phyloP scores from a whole-genome alignment of 2,329 filamentous ascomycete genomes.

The Colletotrichum noveboracense region DNA sequence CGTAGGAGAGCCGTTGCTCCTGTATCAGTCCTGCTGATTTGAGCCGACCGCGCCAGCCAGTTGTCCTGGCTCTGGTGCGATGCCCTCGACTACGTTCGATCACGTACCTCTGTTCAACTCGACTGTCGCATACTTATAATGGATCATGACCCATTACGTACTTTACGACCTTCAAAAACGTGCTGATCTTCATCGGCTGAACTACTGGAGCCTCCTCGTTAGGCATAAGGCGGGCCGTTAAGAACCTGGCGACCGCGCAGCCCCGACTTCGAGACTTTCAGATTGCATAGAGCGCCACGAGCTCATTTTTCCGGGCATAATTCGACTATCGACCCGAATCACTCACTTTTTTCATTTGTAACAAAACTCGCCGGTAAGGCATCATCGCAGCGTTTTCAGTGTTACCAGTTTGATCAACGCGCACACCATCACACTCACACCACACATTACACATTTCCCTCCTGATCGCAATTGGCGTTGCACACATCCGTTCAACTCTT shows the following conservation, averaged over 20 bases:
- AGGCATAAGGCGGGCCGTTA: not conserved
- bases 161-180: conserved; percentile 19
- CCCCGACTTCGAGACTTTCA: conserved; percentile 1
- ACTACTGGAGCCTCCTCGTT: not conserved
- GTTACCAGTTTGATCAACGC: conserved; percentile 6
- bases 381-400: conserved; percentile 1
- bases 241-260: not conserved
- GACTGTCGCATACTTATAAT: conserved; percentile 10
- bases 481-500: conserved; percentile 16
- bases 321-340: not conserved
- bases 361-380: conserved; percentile 6
- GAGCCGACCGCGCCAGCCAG: not conserved
- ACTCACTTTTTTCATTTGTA: conserved; percentile 14
- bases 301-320: conserved; percentile 2
- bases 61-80: not conserved
- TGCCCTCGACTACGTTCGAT: not conserved
- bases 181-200: conserved; percentile 10
- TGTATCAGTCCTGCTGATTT: conserved; percentile 74
- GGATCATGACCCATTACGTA: conserved; percentile 25
- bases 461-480: conserved; percentile 17
- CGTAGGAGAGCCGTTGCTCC: conserved; percentile 90
- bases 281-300: not conserved
- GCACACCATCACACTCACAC: not conserved
- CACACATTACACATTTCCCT: not conserved
- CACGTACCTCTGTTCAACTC: not conserved